These are phyloP conservation scores for Leccinum incarnatum DNA, from an alignment of 768 basidiomycete genomes.

Conservation along the genomic window DNA sequence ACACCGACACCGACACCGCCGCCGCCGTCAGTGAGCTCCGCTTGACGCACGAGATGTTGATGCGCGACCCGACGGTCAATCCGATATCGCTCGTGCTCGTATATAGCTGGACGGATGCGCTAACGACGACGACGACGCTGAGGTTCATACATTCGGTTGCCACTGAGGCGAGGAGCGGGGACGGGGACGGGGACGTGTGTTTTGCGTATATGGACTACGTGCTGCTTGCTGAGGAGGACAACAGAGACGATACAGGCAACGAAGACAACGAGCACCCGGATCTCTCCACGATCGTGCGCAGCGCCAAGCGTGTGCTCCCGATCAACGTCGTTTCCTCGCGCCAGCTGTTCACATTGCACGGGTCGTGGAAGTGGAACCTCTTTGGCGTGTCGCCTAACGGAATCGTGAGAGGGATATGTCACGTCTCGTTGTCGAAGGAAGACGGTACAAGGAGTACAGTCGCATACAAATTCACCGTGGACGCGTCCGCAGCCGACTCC, in stretches of 20 bases:
- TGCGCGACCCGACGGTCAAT: neutral
- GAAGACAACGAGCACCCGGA: neutral
- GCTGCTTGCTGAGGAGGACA: neutral
- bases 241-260: neutral
- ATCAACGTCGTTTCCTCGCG: conserved; percentile 7
- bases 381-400: conserved; percentile 10
- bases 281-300: conserved; percentile 8
- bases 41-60: conserved; percentile 16
- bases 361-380: neutral
- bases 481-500: conserved; percentile 9
- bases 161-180: too few species aligned
- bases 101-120: conserved; percentile 8
- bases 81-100: conserved; percentile 10
- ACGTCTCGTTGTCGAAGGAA: neutral
- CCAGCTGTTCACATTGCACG: conserved; percentile 7
- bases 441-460: neutral
- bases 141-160: conserved; percentile 14
- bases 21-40: conserved; percentile 13
- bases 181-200: too few species aligned
- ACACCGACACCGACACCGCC: neutral
- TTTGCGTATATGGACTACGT: conserved; percentile 16
- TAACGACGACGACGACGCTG: conserved; percentile 13
- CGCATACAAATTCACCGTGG: conserved; percentile 16
- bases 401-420: conserved; percentile 11
- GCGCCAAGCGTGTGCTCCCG: neutral